These are phyloP conservation scores for Marchantia paleacea DNA, from an alignment of 225 moss, liverwort and hornwort species.

Conservation along the genomic window DNA sequence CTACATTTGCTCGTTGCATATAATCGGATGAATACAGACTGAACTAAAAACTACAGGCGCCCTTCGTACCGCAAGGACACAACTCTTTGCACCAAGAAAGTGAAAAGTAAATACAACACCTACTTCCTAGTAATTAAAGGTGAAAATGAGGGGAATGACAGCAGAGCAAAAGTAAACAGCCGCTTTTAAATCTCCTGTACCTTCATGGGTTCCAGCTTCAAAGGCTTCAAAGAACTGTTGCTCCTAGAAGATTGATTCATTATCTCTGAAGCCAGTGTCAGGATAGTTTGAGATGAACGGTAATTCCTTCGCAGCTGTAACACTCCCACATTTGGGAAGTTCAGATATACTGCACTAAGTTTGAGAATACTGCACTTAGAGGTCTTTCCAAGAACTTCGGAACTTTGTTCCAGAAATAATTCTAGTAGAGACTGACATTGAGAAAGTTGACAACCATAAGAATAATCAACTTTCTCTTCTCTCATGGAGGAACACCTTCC, in stretches of 20 bases:
- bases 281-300: conserved; percentile 46
- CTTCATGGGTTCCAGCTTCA: conserved; percentile 33
- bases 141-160: neutral
- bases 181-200: conserved; percentile 2
- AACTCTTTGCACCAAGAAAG: no score
- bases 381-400: neutral
- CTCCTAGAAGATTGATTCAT: conserved; percentile 28
- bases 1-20: no score
- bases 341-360: neutral
- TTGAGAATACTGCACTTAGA: neutral
- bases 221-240: conserved; percentile 20
- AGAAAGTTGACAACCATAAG: no score
- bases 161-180: neutral
- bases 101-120: no score
- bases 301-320: conserved; percentile 49
- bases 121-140: no score
- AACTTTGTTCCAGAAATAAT: no score
- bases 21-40: no score
- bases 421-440: no score
- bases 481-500: neutral
- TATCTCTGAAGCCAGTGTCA: conserved; percentile 41
- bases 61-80: no score
- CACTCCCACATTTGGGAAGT: neutral
- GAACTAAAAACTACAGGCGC: no score
- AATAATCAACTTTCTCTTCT: neutral